Evolutionary conservation across 805 yeast genomes (phyloP), one percentile per base, ranked within the genome.

Genomic region (Kazachstania martiniae): DNA sequence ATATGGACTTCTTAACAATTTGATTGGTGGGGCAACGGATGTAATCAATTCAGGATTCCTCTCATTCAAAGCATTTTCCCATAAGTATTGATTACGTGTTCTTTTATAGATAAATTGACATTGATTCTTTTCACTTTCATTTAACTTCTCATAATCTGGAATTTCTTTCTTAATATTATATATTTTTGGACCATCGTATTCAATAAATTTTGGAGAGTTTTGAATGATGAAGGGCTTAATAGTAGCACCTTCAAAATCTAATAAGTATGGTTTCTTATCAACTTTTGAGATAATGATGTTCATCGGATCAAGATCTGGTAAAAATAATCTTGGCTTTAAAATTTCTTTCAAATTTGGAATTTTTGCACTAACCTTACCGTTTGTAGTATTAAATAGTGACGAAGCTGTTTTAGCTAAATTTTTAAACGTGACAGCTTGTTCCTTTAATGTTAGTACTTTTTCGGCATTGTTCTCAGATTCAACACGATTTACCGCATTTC

Each of bases 251-350:
- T 91, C 97, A 51, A 87, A 79, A 59, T 89, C 98, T 33, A 86
- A 51, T 40, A 86, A 74, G 46, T 66, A 70, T 13, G 63, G 61
- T 26, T 56, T 50, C 21, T 54, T 49, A 38, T 49, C 57, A 8
- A 50, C 57, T 9, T 65, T 60, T n/a, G 58, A 57, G 16, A 68
- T 53, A 28, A 86, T 63, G 7, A 84, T 83, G 51, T 89, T 89
- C 72, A 87, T 66, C 15, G 98, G 97, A 54, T 85, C 93, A 43
- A 91, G 61, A 54, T 91, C 97, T 4, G 95, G 89, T 41, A 76
- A 68, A 42, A 62, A 72, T 33, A 89, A 61, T 45, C 89, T 72
- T 37, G 95, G 89, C 33, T 74, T 68, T 46, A 81, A 68, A 27
- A 84, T 58, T 35, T 76, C 74, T 3, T 61, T 63, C 35, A 69